Evolutionary conservation across 805 yeast genomes (phyloP).

Genomic region (Sugiyamaella chiloensis): DNA sequence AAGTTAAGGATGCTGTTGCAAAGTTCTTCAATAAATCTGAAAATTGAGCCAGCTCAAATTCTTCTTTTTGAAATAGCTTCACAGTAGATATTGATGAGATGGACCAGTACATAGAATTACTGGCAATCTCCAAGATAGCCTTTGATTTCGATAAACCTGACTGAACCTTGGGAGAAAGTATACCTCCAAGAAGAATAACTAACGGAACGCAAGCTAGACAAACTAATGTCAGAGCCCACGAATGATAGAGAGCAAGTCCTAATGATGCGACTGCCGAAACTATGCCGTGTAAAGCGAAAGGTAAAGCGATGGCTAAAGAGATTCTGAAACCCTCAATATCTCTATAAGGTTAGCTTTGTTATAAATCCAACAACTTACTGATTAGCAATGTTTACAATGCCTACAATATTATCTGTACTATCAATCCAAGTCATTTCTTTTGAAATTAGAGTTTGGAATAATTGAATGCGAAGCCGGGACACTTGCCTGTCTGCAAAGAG

Average conservation of each 20-base stretch:
- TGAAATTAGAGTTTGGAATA: constrained; percentile 46
- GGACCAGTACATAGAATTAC: constrained; percentile 69
- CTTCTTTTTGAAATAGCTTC: constrained; percentile 56
- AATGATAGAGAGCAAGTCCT: constrained; percentile 65
- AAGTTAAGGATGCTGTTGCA: constrained; percentile 41
- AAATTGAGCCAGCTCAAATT: constrained; percentile 48
- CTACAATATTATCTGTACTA: constrained; percentile 54
- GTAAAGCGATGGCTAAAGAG: constrained; percentile 66
- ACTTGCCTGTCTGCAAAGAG: constrained; percentile 70
- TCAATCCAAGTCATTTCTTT: constrained; percentile 65
- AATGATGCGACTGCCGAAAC: constrained; percentile 54
- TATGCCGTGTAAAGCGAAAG: constrained; percentile 50
- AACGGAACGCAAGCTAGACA: constrained; percentile 74
- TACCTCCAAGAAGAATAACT: constrained; percentile 46
- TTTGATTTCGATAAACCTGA: constrained; percentile 57
- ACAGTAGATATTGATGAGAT: constrained; percentile 58
- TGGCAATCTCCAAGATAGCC: constrained; percentile 47
- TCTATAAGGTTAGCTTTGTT: too few relatives aligned
- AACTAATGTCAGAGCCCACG: constrained; percentile 83
- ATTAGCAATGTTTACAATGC: constrained; percentile 27
- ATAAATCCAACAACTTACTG: constrained; percentile 17
- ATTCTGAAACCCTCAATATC: constrained; percentile 70
- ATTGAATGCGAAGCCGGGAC: constrained; percentile 45
- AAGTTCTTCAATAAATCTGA: constrained; percentile 34
- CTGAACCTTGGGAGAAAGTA: constrained; percentile 52